Evolutionary conservation across 208 protist species (phyloP).

Genomic region (Herpetomonas muscarum): DNA sequence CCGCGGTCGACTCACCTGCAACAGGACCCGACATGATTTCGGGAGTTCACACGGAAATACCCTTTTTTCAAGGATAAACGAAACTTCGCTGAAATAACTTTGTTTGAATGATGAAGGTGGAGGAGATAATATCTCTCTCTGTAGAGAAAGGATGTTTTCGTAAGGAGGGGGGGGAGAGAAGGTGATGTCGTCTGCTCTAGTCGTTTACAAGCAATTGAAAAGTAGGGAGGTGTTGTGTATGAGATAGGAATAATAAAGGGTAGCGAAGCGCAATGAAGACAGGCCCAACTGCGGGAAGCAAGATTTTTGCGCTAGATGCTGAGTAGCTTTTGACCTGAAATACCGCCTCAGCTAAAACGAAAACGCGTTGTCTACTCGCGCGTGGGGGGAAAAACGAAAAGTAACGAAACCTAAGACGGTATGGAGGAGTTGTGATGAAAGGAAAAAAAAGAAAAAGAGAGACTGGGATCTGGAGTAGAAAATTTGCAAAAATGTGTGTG

Average conservation of each 20-base stretch:
- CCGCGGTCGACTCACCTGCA: too few relatives aligned
- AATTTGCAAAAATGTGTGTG: background rate
- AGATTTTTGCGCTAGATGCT: too few relatives aligned
- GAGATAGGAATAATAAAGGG: too few relatives aligned
- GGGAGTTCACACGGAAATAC: background rate
- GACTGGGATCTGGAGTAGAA: background rate
- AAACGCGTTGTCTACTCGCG: background rate
- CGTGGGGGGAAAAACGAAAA: conserved; percentile 3
- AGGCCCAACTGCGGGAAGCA: too few relatives aligned
- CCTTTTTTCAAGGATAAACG: background rate
- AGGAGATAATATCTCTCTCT: background rate
- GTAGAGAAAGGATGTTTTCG: background rate
- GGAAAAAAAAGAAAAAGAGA: conserved; percentile 5
- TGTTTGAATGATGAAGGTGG: background rate
- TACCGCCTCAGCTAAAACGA: background rate
- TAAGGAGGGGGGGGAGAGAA: too few relatives aligned
- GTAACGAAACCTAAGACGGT: background rate
- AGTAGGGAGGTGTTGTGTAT: too few relatives aligned
- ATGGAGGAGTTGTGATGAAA: background rate
- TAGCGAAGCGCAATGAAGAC: too few relatives aligned
- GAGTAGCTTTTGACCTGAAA: background rate
- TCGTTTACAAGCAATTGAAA: too few relatives aligned
- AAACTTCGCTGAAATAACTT: background rate
- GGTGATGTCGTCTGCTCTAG: too few relatives aligned
- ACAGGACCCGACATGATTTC: too few relatives aligned